A percentile compares a stretch with the other conserved stretches of the same genome.
Conservation (phyloP, 1,284 basidiomycete species). For the Hemileccinum hortonii region DNA sequence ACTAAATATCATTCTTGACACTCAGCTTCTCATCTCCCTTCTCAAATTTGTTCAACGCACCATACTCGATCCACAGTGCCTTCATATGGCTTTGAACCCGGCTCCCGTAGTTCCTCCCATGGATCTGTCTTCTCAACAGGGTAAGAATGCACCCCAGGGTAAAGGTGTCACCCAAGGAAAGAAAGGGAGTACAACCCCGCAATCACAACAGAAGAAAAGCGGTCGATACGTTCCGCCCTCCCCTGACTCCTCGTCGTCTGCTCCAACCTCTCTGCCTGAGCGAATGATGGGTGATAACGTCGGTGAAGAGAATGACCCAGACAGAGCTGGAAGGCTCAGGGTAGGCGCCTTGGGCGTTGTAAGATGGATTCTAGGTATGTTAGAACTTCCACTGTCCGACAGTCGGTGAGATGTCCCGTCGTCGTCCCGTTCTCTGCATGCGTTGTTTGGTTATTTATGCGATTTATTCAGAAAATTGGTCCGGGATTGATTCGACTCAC, state of each 20-base stretch:
- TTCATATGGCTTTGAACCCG: slow-evolving; percentile 73
- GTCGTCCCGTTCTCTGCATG: background rate
- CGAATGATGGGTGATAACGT: slow-evolving; percentile 36
- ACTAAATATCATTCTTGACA: slow-evolving; percentile 10
- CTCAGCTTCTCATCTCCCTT: slow-evolving; percentile 37
- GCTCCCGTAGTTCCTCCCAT: slow-evolving; percentile 36
- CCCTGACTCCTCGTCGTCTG: slow-evolving; percentile 6
- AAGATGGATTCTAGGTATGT: slow-evolving; percentile 62
- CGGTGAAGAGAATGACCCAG: slow-evolving; percentile 63
- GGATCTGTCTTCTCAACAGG: slow-evolving; percentile 6
- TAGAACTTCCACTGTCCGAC: slow-evolving; percentile 4
- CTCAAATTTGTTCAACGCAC: slow-evolving; percentile 54
- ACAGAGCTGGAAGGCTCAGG: slow-evolving; percentile 70
- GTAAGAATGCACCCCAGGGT: slow-evolving; percentile 4
- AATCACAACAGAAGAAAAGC: slow-evolving; percentile 35
- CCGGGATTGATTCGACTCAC: slow-evolving; percentile 10
- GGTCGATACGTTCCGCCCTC: slow-evolving; percentile 30
- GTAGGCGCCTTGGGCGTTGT: slow-evolving; percentile 72
- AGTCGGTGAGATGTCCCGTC: background rate
- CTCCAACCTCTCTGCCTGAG: slow-evolving; percentile 19
- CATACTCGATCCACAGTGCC: slow-evolving; percentile 63
- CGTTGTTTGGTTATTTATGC: slow-evolving; percentile 6
- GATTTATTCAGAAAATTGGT: slow-evolving; percentile 17
- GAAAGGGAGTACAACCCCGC: slow-evolving; percentile 16
- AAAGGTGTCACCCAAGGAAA: slow-evolving; percentile 16